These are phyloP conservation scores for Lachancea fermentati DNA, from an alignment of 805 yeast species.

Conservation along the genomic window DNA sequence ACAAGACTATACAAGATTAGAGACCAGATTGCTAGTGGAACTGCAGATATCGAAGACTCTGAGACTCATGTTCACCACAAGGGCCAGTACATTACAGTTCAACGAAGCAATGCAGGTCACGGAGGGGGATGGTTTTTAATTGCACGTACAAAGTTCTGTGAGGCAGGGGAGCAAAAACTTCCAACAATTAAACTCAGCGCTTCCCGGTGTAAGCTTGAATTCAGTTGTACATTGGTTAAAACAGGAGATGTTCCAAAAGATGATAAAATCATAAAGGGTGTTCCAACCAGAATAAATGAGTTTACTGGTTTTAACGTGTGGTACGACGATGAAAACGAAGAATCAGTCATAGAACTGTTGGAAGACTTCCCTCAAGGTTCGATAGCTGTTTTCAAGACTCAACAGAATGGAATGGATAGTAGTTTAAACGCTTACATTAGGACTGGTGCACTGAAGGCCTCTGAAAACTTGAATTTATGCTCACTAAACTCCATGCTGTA, in stretches of 20 bases:
- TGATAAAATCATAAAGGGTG: constrained; percentile 45
- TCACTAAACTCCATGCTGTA: constrained; percentile 74
- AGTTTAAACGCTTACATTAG: constrained; percentile 62
- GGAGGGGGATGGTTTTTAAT: constrained; percentile 87
- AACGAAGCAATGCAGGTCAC: constrained; percentile 72
- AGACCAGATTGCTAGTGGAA: constrained; percentile 47
- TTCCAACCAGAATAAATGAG: constrained; percentile 57
- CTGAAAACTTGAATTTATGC: constrained; percentile 50
- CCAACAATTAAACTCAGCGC: constrained; percentile 58
- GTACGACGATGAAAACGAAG: constrained; percentile 36
- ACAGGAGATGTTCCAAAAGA: constrained; percentile 43
- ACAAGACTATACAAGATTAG: constrained; percentile 52
- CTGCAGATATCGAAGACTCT: constrained; percentile 47
- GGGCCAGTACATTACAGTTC: constrained; percentile 87
- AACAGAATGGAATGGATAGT: constrained; percentile 58
- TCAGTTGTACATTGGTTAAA: constrained; percentile 51
- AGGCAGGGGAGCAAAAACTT: constrained; percentile 45
- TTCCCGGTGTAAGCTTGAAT: constrained; percentile 49
- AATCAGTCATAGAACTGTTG: constrained; percentile 54
- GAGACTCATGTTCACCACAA: constrained; percentile 95
- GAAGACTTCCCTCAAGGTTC: constrained; percentile 81
- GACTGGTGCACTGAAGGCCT: constrained; percentile 72
- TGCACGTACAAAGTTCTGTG: constrained; percentile 73
- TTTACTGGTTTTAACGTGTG: constrained; percentile 47
- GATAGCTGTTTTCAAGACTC: constrained; percentile 74